phyloP scores from a whole-genome alignment of 306 rosid species.

The Hippophae tibetana region DNA sequence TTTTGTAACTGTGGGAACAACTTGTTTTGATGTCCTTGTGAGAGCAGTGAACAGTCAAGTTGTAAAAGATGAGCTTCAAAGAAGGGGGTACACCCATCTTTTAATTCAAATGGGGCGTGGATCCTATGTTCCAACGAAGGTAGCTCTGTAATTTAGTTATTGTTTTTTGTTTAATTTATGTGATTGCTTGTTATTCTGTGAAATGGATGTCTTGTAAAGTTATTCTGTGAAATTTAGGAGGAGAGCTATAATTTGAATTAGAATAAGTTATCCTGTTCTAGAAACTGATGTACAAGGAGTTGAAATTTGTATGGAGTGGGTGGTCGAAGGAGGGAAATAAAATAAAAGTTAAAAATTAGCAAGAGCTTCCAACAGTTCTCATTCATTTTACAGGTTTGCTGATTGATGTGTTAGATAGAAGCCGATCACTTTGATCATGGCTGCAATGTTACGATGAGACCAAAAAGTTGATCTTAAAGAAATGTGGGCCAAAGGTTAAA shows the following conservation, averaged over 20 bases:
- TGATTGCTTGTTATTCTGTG: background rate
- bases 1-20: slow-evolving; percentile 80
- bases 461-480: no score
- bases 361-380: background rate
- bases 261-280: background rate
- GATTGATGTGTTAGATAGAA: background rate
- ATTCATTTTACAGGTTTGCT: background rate
- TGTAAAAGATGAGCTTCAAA: slow-evolving; percentile 39
- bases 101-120: slow-evolving; percentile 82
- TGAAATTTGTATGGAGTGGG: background rate
- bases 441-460: background rate
- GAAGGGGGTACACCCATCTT: slow-evolving; percentile 66
- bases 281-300: background rate
- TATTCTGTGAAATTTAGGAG: background rate
- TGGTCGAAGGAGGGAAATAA: background rate
- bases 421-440: background rate
- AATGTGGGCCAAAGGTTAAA: background rate
- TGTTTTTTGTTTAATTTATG: background rate
- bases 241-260: no score
- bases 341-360: background rate
- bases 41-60: slow-evolving; percentile 37
- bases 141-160: slow-evolving; percentile 8
- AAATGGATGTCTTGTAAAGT: no score
- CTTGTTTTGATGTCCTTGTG: slow-evolving; percentile 72
- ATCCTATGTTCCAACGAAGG: slow-evolving; percentile 59